phyloP scores from a whole-genome alignment of 306 rosid species.

The Cyclanthera cordifolia region DNA sequence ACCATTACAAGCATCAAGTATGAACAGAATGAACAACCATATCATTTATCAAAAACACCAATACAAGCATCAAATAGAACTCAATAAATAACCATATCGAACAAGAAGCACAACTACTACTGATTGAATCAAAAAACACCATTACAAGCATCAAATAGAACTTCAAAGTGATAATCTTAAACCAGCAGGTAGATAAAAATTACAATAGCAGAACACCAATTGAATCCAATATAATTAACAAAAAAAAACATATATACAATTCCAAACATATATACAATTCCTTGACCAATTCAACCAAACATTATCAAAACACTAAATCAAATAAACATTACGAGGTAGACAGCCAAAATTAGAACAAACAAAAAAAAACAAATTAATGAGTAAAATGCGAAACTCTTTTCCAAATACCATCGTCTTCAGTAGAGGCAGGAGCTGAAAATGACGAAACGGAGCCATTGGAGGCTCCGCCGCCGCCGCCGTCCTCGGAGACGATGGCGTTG shows the following conservation, averaged over 20 bases:
- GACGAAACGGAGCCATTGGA: constrained; percentile 38
- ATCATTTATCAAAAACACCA: neutral
- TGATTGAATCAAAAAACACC: neutral
- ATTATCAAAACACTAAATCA: neutral
- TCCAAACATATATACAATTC: neutral
- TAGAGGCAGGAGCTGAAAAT: constrained; percentile 16
- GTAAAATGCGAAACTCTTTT: no score
- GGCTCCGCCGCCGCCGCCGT: constrained; percentile 40
- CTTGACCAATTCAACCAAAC: neutral
- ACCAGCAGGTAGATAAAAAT: neutral
- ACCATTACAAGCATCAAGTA: neutral
- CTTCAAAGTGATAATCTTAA: neutral
- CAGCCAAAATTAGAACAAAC: neutral
- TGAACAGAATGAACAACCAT: constrained; percentile 18
- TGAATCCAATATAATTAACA: neutral
- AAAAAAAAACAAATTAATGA: no score
- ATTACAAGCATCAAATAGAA: neutral
- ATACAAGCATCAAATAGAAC: neutral
- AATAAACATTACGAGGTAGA: neutral
- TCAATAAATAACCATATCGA: constrained; percentile 19
- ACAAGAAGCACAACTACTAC: no score
- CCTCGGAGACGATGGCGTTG: constrained; percentile 27
- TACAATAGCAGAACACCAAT: neutral
- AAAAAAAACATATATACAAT: neutral
- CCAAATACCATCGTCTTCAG: constrained; percentile 43